Conservation (phyloP, 257 asterid species). For the Scutellaria galericulata region DNA sequence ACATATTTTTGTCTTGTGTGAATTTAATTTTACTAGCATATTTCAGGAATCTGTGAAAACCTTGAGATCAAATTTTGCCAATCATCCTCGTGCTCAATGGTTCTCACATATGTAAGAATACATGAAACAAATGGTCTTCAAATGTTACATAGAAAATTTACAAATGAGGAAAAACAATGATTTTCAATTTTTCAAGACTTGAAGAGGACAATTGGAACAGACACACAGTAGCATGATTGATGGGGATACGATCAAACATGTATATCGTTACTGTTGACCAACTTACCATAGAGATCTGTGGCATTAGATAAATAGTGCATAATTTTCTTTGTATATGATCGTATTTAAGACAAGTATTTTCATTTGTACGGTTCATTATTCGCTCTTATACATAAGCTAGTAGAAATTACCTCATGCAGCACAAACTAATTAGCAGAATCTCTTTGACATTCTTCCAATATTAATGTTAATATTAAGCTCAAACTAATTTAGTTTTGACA, state of each 20-base stretch:
- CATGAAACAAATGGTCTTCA: no score
- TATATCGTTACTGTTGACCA: not conserved
- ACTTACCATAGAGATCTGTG: not conserved
- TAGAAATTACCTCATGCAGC: no score
- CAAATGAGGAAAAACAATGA: not conserved
- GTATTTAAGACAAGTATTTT: not conserved
- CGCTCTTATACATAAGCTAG: no score
- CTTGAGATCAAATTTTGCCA: not conserved
- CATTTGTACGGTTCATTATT: not conserved
- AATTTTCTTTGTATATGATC: not conserved
- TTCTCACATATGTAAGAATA: no score
- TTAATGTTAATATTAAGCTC: no score
- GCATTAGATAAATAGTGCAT: not conserved
- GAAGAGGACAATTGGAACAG: not conserved
- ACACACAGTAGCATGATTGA: conserved; percentile 3
- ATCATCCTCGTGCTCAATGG: not conserved
- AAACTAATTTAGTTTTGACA: no score
- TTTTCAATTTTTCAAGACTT: not conserved
- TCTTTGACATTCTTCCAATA: no score
- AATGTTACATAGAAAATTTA: not conserved
- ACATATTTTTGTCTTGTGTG: not conserved
- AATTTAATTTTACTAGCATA: no score
- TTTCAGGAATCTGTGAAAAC: not conserved
- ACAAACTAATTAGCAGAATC: no score
- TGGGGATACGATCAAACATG: not conserved